Base-by-base conservation (phyloP, 176 grass and related monocot genomes). In the Cymbopogon citratus region DNA sequence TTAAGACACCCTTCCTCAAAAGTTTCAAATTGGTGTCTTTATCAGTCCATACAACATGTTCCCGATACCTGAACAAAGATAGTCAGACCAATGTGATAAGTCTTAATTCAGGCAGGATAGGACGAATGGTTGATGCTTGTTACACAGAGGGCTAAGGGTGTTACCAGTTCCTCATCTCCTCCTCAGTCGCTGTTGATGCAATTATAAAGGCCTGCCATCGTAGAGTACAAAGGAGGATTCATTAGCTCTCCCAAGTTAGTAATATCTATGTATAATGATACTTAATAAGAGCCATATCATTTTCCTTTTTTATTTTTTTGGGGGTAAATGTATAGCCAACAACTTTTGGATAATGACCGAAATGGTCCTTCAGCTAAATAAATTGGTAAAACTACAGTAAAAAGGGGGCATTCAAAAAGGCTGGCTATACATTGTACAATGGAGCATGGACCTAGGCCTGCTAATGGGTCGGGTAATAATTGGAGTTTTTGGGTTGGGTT, bases 101-200 rank as follows among this genome's bases (percentile, higher is more conserved):
- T 63, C 19, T 25, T 29, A 31, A 12, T 75, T 84, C n/a, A n/a
- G n/a, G n/a, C 31, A 15, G 21, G 5, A 11, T 66, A 74, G 27
- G 61, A 46, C 25, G 59, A 28, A 54, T 38, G 64, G 12, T 38
- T 16, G 12, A 13, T 51, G 48, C 48, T 18, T 18, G 14, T 14
- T 26, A 25, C n/a, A n/a, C 71, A 31, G 34, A 65, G n/a, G 74
- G 43, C 31, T 36, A 49, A 69, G 48, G 70, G 59, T 21, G 26
- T 86, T 93, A 98, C 95, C 92, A 98, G 82, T 87, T 89, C 81
- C 77, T 83, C 95, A 89, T 98, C 80, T 94, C 95, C 75, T 98
- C 92, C 13, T 94, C 88, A 0, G 92, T 98, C 24, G 36, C 36
- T 38, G 36, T 38, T 38, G 36, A 38, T 38, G 36, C 36, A 38